phyloP scores from a whole-genome alignment of 768 basidiomycete genomes.

The Kwoniella sp. region DNA sequence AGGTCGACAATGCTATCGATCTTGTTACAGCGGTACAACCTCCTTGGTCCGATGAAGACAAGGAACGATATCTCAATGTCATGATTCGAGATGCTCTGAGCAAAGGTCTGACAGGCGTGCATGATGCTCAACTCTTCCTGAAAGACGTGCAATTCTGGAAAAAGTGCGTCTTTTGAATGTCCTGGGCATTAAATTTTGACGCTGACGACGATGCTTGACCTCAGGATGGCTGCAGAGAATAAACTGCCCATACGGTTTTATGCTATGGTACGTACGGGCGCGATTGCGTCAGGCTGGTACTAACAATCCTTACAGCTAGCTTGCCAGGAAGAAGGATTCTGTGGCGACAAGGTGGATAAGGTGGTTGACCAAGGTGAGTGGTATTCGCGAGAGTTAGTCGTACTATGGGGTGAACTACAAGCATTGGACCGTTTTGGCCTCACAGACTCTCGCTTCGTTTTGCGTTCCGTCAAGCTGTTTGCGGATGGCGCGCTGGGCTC shows the following conservation, averaged over 20 bases:
- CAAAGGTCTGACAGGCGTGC: slow-evolving; percentile 80
- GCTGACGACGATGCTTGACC: slow-evolving; percentile 4
- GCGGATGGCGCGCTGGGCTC: slow-evolving; percentile 85
- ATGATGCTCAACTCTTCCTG: slow-evolving; percentile 70
- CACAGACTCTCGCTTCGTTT: slow-evolving; percentile 65
- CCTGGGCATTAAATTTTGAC: not conserved
- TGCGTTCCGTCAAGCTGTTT: slow-evolving; percentile 56
- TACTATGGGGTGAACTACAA: not conserved
- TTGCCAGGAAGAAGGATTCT: slow-evolving; percentile 62
- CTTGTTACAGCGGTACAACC: slow-evolving; percentile 67
- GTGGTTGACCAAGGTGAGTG: slow-evolving; percentile 57
- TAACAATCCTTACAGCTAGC: slow-evolving; percentile 29
- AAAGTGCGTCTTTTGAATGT: slow-evolving; percentile 58
- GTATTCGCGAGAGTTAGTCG: not conserved
- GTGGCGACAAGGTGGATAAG: slow-evolving; percentile 66
- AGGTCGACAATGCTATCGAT: slow-evolving; percentile 75
- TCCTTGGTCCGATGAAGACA: slow-evolving; percentile 63
- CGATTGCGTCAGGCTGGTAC: not conserved
- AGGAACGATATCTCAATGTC: slow-evolving; percentile 66
- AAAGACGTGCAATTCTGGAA: slow-evolving; percentile 67
- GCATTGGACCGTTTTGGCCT: too few relatives aligned
- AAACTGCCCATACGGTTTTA: slow-evolving; percentile 65
- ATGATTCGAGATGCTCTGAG: slow-evolving; percentile 71
- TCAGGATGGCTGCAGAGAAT: slow-evolving; percentile 69
- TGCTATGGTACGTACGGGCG: slow-evolving; percentile 38